phyloP scores from a whole-genome alignment of 1,139 yeast species.

The Diutina sp. region DNA sequence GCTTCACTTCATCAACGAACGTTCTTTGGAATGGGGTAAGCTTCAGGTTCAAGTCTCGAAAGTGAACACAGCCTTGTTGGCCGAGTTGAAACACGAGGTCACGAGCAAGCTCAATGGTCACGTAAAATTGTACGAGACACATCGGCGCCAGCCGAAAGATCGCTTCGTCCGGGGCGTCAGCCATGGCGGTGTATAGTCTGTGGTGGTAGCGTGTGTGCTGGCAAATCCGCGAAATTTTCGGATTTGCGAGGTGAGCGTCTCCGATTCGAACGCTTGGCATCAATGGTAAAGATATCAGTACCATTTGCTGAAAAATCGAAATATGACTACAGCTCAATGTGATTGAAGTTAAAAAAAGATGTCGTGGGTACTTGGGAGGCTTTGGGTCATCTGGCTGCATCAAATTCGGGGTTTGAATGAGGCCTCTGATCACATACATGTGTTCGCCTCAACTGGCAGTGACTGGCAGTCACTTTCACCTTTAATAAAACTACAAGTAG shows the following conservation, averaged over 20 bases:
- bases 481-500: too few species aligned
- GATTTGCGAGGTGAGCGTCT: neutral
- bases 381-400: too few species aligned
- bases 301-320: too few species aligned
- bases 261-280: neutral
- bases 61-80: conserved; percentile 71
- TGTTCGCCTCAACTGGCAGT: too few species aligned
- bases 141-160: conserved; percentile 75
- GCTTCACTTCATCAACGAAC: conserved; percentile 70
- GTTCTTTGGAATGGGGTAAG: conserved; percentile 79
- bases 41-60: conserved; percentile 74
- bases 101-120: conserved; percentile 83
- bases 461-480: too few species aligned
- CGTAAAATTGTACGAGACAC: conserved; percentile 83
- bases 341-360: too few species aligned
- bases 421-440: too few species aligned
- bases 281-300: neutral
- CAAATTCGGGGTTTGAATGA: too few species aligned
- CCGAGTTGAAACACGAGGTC: conserved; percentile 80
- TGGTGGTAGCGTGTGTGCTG: neutral
- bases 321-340: too few species aligned
- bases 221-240: neutral
- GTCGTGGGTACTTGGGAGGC: too few species aligned
- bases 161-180: conserved; percentile 5
- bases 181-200: neutral